Evolutionary conservation across 805 yeast genomes (phyloP).

Genomic region (Suhomyces pyralidae): DNA sequence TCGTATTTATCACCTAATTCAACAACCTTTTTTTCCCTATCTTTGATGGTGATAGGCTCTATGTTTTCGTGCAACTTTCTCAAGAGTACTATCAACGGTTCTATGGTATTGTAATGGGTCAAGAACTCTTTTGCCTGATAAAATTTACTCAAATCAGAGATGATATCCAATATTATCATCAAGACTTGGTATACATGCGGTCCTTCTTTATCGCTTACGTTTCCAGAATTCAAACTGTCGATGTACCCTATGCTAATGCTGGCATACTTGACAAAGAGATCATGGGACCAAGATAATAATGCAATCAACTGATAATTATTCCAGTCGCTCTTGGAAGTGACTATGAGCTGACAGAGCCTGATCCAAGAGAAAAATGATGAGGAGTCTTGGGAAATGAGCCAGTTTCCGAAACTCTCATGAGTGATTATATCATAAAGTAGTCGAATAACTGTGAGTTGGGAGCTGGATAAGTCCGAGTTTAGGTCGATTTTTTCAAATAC

Average conservation of each 20-base stretch:
- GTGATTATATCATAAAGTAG: constrained; percentile 6
- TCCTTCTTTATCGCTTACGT: neutral
- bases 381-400: constrained; percentile 4
- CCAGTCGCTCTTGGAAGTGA: constrained; percentile 43
- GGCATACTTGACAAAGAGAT: constrained; percentile 22
- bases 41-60: constrained; percentile 8
- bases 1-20: constrained; percentile 13
- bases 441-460: neutral
- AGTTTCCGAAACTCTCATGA: constrained; percentile 13
- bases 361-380: constrained; percentile 13
- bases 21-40: constrained; percentile 29
- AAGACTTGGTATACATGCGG: neutral
- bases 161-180: constrained; percentile 35
- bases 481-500: constrained; percentile 6
- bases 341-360: constrained; percentile 29
- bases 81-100: constrained; percentile 34
- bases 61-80: constrained; percentile 41
- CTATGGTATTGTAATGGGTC: constrained; percentile 37
- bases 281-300: constrained; percentile 41
- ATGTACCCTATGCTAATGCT: constrained; percentile 1
- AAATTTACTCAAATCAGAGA: constrained; percentile 41
- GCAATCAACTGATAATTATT: constrained; percentile 33
- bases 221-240: neutral
- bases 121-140: constrained; percentile 40
- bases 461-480: neutral